Evolutionary conservation across 2,329 filamentous ascomycete genomes (phyloP), one percentile per base, ranked within the genome.

Genomic region (Xylariaceae sp.): DNA sequence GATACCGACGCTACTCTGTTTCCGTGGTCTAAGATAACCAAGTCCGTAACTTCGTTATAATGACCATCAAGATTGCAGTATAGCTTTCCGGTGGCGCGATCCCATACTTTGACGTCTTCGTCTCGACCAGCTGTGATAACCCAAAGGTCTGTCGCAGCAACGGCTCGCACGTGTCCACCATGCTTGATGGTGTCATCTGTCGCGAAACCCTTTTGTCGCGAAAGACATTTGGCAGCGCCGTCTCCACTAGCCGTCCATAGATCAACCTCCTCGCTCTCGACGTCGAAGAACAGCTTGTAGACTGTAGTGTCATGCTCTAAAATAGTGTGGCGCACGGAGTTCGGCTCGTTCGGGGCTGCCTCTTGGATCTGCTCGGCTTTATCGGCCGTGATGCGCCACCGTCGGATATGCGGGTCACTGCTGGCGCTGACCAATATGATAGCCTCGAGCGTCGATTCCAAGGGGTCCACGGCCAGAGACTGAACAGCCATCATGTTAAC

Each of bases 211-310:
- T 82, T 84, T 23, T 80, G 77, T 55, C 92, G 81, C 1, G 87
- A 81, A 7, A 97, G 80, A 66, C 90, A 92, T 73, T 93, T 94
- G 1, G 86, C 86, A 0, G 88, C 92, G 66, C 91, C 94, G 73
- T 99, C 94, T 3, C 91, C 92, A 61, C 91, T 96, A 4, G 92
- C 89, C 6, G 93, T 97, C 92, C 92, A 97, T 11, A 97, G 76
- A 67, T 97, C 90, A 37, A 82, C 85, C 10, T 83, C 81, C 5
- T 85, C 84, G 39, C 75, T 76, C 4, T 78, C 76, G 13, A 73
- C 70, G 64, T 92, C 88, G 67, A 96, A 96, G 17, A 83, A 77
- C 11, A 97, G 76, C 64, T 83, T 86, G 74, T 96, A 95, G 8
- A 99, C 86, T 65, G 89, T 94, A 0, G 94, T 99, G 66, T 97